Conservation (phyloP, 768 basidiomycete genomes). For the Megacollybia marginata region DNA sequence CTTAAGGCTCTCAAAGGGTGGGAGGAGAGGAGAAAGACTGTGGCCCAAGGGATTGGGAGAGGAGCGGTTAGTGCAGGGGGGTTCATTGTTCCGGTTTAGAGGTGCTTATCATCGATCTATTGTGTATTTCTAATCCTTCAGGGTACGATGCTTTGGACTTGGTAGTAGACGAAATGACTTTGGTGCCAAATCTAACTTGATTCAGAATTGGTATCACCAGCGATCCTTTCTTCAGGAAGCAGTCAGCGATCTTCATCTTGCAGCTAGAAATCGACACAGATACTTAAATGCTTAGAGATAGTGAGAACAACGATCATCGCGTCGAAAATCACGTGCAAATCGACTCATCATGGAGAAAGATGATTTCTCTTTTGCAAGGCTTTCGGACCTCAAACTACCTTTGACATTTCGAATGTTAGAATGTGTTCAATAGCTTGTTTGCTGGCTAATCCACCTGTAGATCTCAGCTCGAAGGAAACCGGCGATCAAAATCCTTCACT, state of each 20-base stretch:
- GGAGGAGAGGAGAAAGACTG: conserved; percentile 67
- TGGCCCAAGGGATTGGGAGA: conserved; percentile 46
- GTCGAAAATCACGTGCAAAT: too few relatives aligned
- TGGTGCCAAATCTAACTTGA: too few relatives aligned
- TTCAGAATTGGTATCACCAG: too few relatives aligned
- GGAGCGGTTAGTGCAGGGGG: conserved; percentile 26
- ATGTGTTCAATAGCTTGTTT: not conserved
- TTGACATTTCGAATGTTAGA: conserved; percentile 80
- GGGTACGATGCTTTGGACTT: too few relatives aligned
- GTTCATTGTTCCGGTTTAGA: conserved; percentile 14
- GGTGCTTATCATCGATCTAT: not conserved
- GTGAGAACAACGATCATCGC: too few relatives aligned
- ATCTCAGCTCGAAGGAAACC: conserved; percentile 79
- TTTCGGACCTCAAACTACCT: conserved; percentile 82
- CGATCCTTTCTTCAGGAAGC: too few relatives aligned
- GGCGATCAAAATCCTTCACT: conserved; percentile 63
- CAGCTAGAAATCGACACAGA: too few relatives aligned
- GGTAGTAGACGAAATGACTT: too few relatives aligned
- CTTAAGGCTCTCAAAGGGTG: conserved; percentile 68
- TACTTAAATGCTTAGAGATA: too few relatives aligned
- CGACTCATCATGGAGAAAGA: conserved; percentile 40
- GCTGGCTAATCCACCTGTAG: conserved; percentile 26
- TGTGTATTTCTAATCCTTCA: too few relatives aligned
- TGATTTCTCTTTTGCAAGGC: conserved; percentile 89
- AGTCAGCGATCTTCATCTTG: too few relatives aligned